Evolutionary conservation across 2,329 filamentous ascomycete genomes (phyloP), one percentile per base, ranked within the genome.

Genomic region (Alternaria ethzedia): DNA sequence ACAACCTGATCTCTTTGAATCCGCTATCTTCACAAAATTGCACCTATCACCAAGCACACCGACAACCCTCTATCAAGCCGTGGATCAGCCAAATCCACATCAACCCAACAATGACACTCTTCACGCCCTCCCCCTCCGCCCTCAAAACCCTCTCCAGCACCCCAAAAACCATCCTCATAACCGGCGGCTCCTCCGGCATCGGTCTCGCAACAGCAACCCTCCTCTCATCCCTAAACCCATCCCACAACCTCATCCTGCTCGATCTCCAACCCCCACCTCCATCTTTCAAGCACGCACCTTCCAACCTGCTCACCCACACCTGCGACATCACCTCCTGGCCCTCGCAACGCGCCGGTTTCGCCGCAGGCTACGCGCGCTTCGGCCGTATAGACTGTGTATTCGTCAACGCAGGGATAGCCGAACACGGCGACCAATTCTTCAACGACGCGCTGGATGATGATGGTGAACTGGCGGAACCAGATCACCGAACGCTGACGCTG

Each of bases 401-500:
- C 65, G 81, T 85, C 50, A 85, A 85, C 56, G 83, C 84, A 6
- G 84, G 84, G 0, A 82, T 85, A 23, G 78, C 81, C 26, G 84
- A 86, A 65, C 78, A 82, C 52, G 77, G 77, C 44, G 83, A 85
- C 50, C 83, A 85, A 64, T 84, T 86, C 72, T 86, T 85, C 76
- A 81, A 77, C 5, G 82, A 84, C 54, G 76, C 80, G 9, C 54
- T 82, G 6, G 83, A 85, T 54, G 61, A 45, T 0, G 58, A 77
- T 6, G 83, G 83, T 0, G 69, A 82, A 61, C 70, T 85, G n/a
- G 76, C 76, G 49, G 82, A 83, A 70, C 83, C 83, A 10, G 82
- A 85, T 64, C 75, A 81, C 20, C 72, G 80, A n/a, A 79, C 80
- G 5, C 71, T 84, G 46, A 81, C 80, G 51, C 77, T 85, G 21